Base-by-base conservation (phyloP, 805 yeast genomes). In the Candida palmyrensis region DNA sequence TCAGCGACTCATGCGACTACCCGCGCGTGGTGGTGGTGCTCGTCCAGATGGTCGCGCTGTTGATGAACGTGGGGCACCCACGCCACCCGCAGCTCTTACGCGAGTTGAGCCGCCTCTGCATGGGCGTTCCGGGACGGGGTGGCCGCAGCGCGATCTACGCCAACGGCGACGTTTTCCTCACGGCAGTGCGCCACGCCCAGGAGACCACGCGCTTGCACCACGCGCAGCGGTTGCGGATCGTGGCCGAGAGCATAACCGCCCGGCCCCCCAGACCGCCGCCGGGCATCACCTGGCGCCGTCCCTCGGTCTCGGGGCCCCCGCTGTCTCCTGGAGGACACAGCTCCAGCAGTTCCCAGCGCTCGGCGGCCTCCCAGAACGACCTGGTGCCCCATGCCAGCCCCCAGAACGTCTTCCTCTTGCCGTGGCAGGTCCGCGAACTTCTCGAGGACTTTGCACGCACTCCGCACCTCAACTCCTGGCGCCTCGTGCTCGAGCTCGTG, bases 371-470 rank as follows among this genome's bases (percentile, higher is more conserved):
- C 10, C 22, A 3, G n/a, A 15, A 11, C 8, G 23, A 5, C 13
- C 30, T 22, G 8, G 14, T 25, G 4, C 14, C 16, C 25, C 11
- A 17, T n/a, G 7, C 13, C 14, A 29, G 10, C 7, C 8, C 32
- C 14, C 20, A 19, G 12, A 51, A 47, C 29, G 36, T 53, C 35
- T 59, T 47, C 37, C 47, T 49, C 25, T 29, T 66, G 15, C 68
- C 72, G 3, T 65, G 70, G 70, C 53, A 53, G 30, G 40, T 61
- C 5, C 51, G 71, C 17, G 60, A 61, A n/a, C 40, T 63, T 24
- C 27, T 66, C 9, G 52, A 65, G 24, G 67, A 64, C 31, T 44
- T 66, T 25, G 36, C 55, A 13, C 41, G 45, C 19, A 44, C 61
- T 13, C 55, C 56, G 33, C 58, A 65, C 40, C 51, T 66, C 9